phyloP scores from a whole-genome alignment of 2,329 filamentous ascomycete genomes.

The Acrodontium crateriforme region DNA sequence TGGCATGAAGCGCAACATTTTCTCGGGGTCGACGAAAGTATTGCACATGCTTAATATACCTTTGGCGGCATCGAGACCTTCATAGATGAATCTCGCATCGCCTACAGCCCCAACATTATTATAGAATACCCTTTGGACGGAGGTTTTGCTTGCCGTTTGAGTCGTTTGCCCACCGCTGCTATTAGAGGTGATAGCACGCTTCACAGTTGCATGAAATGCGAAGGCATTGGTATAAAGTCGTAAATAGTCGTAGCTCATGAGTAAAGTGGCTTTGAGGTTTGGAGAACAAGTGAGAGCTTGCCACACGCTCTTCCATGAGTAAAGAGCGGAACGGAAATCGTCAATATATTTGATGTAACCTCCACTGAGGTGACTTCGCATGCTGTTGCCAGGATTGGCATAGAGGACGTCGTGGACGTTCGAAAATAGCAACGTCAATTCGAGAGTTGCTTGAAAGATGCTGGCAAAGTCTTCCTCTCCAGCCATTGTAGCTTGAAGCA shows the following conservation, averaged over 20 bases:
- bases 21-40: slow-evolving; percentile 36
- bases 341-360: slow-evolving; percentile 65
- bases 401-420: slow-evolving; percentile 64
- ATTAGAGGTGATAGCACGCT: slow-evolving; percentile 27
- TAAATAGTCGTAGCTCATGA: slow-evolving; percentile 60
- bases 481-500: slow-evolving; percentile 42
- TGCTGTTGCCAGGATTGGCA: slow-evolving; percentile 54
- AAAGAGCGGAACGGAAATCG: slow-evolving; percentile 54
- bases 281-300: slow-evolving; percentile 51
- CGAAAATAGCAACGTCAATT: slow-evolving; percentile 57
- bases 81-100: slow-evolving; percentile 37
- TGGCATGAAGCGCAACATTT: slow-evolving; percentile 34
- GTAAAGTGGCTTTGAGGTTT: slow-evolving; percentile 51
- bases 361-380: slow-evolving; percentile 55
- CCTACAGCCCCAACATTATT: slow-evolving; percentile 37
- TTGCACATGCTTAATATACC: slow-evolving; percentile 36
- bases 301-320: slow-evolving; percentile 59
- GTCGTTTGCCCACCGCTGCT: slow-evolving; percentile 10
- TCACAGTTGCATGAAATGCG: slow-evolving; percentile 57
- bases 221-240: slow-evolving; percentile 63
- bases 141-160: slow-evolving; percentile 19
- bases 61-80: slow-evolving; percentile 36
- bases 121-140: slow-evolving; percentile 31
- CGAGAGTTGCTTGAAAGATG: slow-evolving; percentile 57
- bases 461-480: slow-evolving; percentile 54